phyloP scores from a whole-genome alignment of 2,329 filamentous ascomycete genomes.

The Pyrenophora seminiperda region DNA sequence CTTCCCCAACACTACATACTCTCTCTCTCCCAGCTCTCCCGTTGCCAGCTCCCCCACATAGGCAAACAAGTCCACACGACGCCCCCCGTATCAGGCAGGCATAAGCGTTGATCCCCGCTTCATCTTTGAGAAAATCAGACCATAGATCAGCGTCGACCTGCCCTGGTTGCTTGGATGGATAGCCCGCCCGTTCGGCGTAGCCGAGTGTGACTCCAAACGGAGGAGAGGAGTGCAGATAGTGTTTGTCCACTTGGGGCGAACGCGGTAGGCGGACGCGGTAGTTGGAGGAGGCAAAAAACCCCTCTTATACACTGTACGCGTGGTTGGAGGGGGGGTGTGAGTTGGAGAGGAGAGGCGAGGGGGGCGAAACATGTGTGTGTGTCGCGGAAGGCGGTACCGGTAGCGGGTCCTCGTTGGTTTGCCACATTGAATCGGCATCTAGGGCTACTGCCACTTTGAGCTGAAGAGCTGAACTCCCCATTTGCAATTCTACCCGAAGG shows the following conservation, averaged over 20 bases:
- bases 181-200: slow-evolving; percentile 17
- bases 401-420: background rate
- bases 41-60: slow-evolving; percentile 8
- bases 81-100: slow-evolving; percentile 8
- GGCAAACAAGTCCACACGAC: too few species aligned
- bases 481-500: too few species aligned
- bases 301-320: slow-evolving; percentile 13
- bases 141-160: slow-evolving; percentile 31
- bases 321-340: slow-evolving; percentile 8
- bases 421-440: background rate
- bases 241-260: too few species aligned
- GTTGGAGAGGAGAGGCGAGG: background rate
- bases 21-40: too few species aligned
- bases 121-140: slow-evolving; percentile 25
- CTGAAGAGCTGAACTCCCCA: too few species aligned
- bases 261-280: background rate
- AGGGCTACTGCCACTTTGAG: too few species aligned
- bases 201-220: slow-evolving; percentile 17
- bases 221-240: slow-evolving; percentile 3
- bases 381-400: background rate
- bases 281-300: slow-evolving; percentile 19
- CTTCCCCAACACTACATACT: too few species aligned
- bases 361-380: background rate
- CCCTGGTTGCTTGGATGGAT: slow-evolving; percentile 3
- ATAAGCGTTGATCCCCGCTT: slow-evolving; percentile 30